Conservation (phyloP, 2,329 filamentous ascomycete species). For the Botrytis pseudocinerea region DNA sequence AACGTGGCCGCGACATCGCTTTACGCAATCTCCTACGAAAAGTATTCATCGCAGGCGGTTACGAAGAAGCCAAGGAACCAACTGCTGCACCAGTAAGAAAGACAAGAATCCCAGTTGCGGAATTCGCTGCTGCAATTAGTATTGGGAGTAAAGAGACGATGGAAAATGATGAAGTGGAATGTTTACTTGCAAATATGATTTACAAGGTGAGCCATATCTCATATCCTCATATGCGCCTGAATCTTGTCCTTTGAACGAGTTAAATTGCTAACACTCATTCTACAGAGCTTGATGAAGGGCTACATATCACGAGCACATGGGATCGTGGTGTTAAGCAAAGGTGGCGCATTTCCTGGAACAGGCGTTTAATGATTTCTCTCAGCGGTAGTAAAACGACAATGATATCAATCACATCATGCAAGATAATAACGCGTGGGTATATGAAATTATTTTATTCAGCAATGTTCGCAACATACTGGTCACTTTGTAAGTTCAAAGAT, state of each 20-base stretch:
- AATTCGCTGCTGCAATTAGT: constrained; percentile 83
- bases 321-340: constrained; percentile 91
- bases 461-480: neutral
- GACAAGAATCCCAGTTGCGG: constrained; percentile 77
- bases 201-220: constrained; percentile 73
- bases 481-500: neutral
- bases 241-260: constrained; percentile 1
- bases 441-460: neutral
- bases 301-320: constrained; percentile 92
- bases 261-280: constrained; percentile 4
- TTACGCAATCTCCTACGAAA: constrained; percentile 89
- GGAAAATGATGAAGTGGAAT: constrained; percentile 93
- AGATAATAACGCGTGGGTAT: neutral
- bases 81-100: constrained; percentile 62
- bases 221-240: neutral
- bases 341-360: constrained; percentile 89
- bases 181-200: constrained; percentile 91
- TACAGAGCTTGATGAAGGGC: constrained; percentile 73
- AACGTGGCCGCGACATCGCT: constrained; percentile 87
- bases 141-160: constrained; percentile 67
- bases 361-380: constrained; percentile 52
- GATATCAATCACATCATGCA: neutral
- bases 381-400: neutral
- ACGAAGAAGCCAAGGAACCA: constrained; percentile 72
- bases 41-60: constrained; percentile 83